Evolutionary conservation across 2,329 filamentous ascomycete genomes (phyloP).

Genomic region (Phaeosphaeriaceae sp.): DNA sequence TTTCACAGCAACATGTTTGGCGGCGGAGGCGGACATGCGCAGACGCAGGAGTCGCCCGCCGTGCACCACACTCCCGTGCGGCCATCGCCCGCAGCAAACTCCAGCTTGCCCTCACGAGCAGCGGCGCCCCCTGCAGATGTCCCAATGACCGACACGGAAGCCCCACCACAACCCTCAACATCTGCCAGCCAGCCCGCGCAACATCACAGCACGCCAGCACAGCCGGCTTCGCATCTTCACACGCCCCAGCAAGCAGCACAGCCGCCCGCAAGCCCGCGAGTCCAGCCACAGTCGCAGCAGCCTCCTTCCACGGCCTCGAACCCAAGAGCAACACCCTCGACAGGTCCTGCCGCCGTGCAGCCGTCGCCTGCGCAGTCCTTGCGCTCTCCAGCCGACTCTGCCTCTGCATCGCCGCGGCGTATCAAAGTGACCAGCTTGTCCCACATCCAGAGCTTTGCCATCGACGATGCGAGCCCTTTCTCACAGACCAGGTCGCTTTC

Average conservation of each 20-base stretch:
- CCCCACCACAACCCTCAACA: constrained; percentile 37
- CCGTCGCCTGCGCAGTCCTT: constrained; percentile 35
- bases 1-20: constrained; percentile 74
- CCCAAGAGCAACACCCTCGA: constrained; percentile 21
- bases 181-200: constrained; percentile 33
- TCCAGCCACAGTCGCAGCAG: constrained; percentile 45
- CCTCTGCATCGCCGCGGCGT: constrained; percentile 58
- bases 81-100: constrained; percentile 36
- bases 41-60: constrained; percentile 45
- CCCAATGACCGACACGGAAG: constrained; percentile 49
- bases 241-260: constrained; percentile 23
- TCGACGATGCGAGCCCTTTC: constrained; percentile 72
- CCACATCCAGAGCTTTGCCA: constrained; percentile 89
- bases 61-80: constrained; percentile 44
- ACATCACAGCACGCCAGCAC: constrained; percentile 18
- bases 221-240: constrained; percentile 20
- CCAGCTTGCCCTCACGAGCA: constrained; percentile 33
- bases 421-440: constrained; percentile 88
- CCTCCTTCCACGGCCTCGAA: constrained; percentile 31
- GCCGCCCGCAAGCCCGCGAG: constrained; percentile 44
- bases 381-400: constrained; percentile 38
- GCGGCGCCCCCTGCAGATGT: constrained; percentile 40
- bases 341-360: constrained; percentile 33
- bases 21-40: constrained; percentile 54
- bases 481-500: constrained; percentile 55